Percentiles rank a stretch among this genome's conserved stretches.
phyloP scores from a whole-genome alignment of 163 green algal species.

The Chlamydomonas reinhardtii region DNA sequence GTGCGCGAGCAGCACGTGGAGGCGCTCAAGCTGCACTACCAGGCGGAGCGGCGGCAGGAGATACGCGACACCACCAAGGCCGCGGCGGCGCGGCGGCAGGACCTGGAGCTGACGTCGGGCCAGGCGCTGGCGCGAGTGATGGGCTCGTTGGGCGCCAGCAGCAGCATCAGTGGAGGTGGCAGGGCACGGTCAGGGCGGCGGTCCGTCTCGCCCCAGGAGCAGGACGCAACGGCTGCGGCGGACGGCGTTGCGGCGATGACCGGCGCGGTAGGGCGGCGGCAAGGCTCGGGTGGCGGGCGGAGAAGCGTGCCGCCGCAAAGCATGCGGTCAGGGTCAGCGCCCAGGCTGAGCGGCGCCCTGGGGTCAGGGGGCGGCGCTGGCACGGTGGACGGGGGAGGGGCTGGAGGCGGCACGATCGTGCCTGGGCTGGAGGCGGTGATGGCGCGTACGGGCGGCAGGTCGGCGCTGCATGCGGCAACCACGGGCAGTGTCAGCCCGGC shows the following conservation, averaged over 20 bases:
- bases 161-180: too few species aligned
- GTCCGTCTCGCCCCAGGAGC: not conserved
- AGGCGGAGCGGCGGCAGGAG: constrained; percentile 31
- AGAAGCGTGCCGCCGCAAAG: too few species aligned
- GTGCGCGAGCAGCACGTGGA: constrained; percentile 36
- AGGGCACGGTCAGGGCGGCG: not conserved
- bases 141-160: not conserved
- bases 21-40: constrained; percentile 24
- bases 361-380: too few species aligned
- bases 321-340: not conserved
- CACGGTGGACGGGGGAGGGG: not conserved
- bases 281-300: not conserved
- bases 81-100: constrained; percentile 1
- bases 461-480: too few species aligned
- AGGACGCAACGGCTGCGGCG: not conserved
- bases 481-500: not conserved
- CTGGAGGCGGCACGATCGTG: too few species aligned
- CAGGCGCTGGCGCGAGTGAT: constrained; percentile 29
- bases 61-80: not conserved
- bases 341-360: too few species aligned
- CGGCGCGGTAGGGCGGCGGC: not conserved
- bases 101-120: constrained; percentile 34
- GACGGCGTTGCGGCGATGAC: not conserved
- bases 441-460: too few species aligned
- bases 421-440: too few species aligned